Base-by-base conservation (phyloP, 2,329 filamentous ascomycete genomes). In the Apiospora malaysiana region DNA sequence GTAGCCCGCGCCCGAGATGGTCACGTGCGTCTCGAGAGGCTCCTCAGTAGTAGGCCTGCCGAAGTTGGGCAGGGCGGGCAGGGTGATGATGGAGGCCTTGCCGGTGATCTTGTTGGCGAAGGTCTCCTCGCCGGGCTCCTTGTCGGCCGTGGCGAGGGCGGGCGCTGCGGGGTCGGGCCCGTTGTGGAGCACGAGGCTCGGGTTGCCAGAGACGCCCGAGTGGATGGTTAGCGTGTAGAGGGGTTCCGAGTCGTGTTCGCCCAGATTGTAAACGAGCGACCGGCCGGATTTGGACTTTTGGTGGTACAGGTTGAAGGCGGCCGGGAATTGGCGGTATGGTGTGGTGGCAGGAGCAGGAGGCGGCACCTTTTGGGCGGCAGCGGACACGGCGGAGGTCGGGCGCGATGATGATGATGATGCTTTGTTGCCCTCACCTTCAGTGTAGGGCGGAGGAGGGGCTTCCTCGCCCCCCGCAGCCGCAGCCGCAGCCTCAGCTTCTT, bases 151-250 rank as follows among this genome's bases (percentile, higher is more conserved):
- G 0, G 81, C 81, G 18, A 82, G 75, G 56, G 79, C 71, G 25
- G 79, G 76, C n/a, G 70, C 71, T 16, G 73, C 71, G 14, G 75
- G 70, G 70, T 72, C 73, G 8, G 80, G 79, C 0, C 80, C 81
- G 70, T 76, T 79, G 78, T 83, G 80, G 66, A 83, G 74, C 14
- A 79, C 74, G 10, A 82, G 70, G 66, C 77, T 74, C 6, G 80
- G 77, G 66, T 77, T 73, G 27, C 75, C 71, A 7, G 72, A 75
- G 73, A 76, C 76, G 5, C 73, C 73, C 8, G 74, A 68, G 72
- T 79, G 77, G 49, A 76, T 71, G 21, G 74, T 70, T 2, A 81
- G 77, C 4, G 79, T 77, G 71, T 81, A 82, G n/a, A 80, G 71
- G 0, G 80, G 80, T 16, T 73, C n/a, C 27, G 74, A 56, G 71